Percentiles rank a stretch among this genome's conserved stretches.
Conservation (phyloP, 202 grass and related monocot genomes). For the Eragrostis tef region DNA sequence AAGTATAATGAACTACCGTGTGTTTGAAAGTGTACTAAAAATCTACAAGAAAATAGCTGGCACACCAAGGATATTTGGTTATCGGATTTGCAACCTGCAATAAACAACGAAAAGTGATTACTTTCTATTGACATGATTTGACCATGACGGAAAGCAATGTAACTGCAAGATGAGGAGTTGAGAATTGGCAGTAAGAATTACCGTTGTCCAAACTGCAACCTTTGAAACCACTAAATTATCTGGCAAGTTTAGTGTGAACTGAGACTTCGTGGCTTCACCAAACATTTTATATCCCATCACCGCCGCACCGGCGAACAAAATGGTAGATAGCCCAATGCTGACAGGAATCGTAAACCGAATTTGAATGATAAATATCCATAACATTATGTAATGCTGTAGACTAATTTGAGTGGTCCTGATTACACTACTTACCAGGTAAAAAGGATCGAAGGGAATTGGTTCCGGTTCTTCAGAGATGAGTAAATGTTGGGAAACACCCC, state of each 20-base stretch:
- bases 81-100: slow-evolving; percentile 97
- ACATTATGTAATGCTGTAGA: not conserved
- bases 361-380: slow-evolving; percentile 10
- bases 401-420: not conserved
- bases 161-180: not conserved
- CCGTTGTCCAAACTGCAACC: slow-evolving; percentile 87
- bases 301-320: slow-evolving; percentile 63
- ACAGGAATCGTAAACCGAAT: slow-evolving; percentile 25
- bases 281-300: slow-evolving; percentile 90
- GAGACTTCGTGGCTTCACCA: slow-evolving; percentile 73
- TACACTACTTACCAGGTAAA: slow-evolving; percentile 66
- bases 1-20: slow-evolving; percentile 1
- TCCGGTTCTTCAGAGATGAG: slow-evolving; percentile 76
- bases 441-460: slow-evolving; percentile 67
- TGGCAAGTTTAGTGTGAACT: slow-evolving; percentile 89
- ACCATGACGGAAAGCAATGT: not conserved
- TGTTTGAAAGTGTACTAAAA: not conserved
- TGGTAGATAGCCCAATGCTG: slow-evolving; percentile 72
- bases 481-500: slow-evolving; percentile 99
- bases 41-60: slow-evolving; percentile 22
- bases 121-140: not conserved
- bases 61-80: slow-evolving; percentile 86
- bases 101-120: slow-evolving; percentile 24
- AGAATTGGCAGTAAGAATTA: slow-evolving; percentile 34
- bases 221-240: slow-evolving; percentile 78